Base-by-base conservation (phyloP, 2,329 filamentous ascomycete genomes). In the Penicillium thymicola region DNA sequence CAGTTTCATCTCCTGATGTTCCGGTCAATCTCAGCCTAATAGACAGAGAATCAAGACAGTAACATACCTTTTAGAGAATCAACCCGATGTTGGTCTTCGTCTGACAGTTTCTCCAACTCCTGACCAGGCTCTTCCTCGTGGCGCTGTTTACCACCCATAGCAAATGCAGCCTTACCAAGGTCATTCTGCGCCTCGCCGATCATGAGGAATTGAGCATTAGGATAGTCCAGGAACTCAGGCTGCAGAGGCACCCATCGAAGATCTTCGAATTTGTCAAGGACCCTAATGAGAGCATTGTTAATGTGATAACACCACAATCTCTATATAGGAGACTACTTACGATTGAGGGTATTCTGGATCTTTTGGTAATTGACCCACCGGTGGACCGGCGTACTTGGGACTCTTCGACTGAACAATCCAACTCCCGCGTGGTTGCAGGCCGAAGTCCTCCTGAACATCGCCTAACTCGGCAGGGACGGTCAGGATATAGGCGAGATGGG, bases 401-500 rank as follows among this genome's bases (percentile, higher is more conserved):
- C 95, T 96, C 76, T 92, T 91, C 30, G 89, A 85, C 62, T 86
- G 90, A 51, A 93, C 73, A 51, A 93, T 82, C 72, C 92, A 96
- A 70, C 88, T 90, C 1, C 89, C 91, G 62, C 87, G 85, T 32
- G 84, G 75, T 38, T 81, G 79, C 7, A 96, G 71, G 0, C 92
- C 91, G 13, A 96, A 80, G 55, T 90, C 86, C 38, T 83, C 79
- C 72, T 96, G 91, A 0, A 94, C 81, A 48, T 90, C 83, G 1
- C 86, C 87, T 2, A 89, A 70, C 57, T 89, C 77, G 3, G 82
- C 76, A 0, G 91, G 90, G 28, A 93, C 81, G 0, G 90, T 96
- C 46, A 92, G 76, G 57, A 92, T 82, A 67, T 96, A 96, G 0
- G 83, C 89, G 9, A 97, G 78, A 65, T 96, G 91, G 2, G 86